Evolutionary conservation across 2,329 filamentous ascomycete genomes (phyloP).

Genomic region (Aureobasidium namibiae): DNA sequence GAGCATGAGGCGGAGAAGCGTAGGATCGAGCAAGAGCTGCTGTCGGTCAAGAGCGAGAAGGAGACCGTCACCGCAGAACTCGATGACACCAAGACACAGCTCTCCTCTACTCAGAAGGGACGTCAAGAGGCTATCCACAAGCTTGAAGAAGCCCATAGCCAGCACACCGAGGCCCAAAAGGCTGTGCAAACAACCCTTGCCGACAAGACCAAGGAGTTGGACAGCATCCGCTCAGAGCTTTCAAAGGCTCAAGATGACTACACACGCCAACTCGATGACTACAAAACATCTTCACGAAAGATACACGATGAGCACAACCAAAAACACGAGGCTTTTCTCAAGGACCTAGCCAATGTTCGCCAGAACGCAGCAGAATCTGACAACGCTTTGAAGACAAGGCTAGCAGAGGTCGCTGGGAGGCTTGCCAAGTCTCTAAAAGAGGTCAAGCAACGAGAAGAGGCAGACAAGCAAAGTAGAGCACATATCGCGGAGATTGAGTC

Average conservation of each 20-base stretch:
- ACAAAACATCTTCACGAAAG: background rate
- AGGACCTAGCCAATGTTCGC: background rate
- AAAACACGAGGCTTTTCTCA: conserved; percentile 11
- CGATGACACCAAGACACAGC: conserved; percentile 9
- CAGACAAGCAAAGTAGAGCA: background rate
- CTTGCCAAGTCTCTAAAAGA: conserved; percentile 15
- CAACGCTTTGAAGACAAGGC: conserved; percentile 17
- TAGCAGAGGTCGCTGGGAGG: conserved; percentile 21
- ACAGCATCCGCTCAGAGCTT: background rate
- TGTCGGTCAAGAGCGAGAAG: background rate
- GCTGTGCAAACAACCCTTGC: background rate
- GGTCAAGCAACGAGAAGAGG: background rate
- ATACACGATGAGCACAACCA: conserved; percentile 4
- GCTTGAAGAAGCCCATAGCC: background rate
- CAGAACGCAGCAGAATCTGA: conserved; percentile 13
- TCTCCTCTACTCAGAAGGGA: conserved; percentile 11
- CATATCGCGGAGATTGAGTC: background rate
- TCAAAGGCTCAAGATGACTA: conserved; percentile 6
- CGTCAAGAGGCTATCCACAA: background rate
- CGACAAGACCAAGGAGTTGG: conserved; percentile 4
- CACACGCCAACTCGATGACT: conserved; percentile 3
- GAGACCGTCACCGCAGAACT: conserved; percentile 6
- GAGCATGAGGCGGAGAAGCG: conserved; percentile 7
- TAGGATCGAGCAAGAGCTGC: conserved; percentile 8
- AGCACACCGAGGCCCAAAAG: conserved; percentile 11